Base-by-base conservation (phyloP, 805 yeast species). In the Myxozyma lipomycoides region DNA sequence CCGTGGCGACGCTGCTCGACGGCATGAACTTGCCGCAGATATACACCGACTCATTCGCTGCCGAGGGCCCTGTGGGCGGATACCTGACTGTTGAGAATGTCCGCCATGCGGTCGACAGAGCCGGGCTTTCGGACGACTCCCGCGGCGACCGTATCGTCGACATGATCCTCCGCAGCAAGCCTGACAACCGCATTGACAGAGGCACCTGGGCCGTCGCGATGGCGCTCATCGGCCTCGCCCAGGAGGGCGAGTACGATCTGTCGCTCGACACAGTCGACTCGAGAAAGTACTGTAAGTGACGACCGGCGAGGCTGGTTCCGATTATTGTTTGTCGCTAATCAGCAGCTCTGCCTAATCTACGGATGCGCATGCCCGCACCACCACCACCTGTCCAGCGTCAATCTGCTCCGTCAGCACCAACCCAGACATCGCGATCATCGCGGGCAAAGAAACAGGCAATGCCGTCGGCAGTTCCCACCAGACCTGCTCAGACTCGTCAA, bases 141-240 rank as follows among this genome's bases (percentile, higher is more conserved):
- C 9, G 40, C 19, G 57, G 48, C 18, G 58, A 48, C 19, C 48
- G 46, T 9, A 47, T 55, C 30, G 40, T 52, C 30, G 32, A 38
- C 24, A 36, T 52, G 22, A 22, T 55, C 35, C 38, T 53, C 12
- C 59, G 59, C 41, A 45, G 43, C n/a, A 55, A 55, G 51, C 55
- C 60, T 19, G 60, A 53, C 35, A 44, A 54, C 18, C 40, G 57
- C 10, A 48, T 66, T n/a, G 58, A 60, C 47, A 49, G 55, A 23
- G 62, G 62, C 42, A 43, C 58, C n/a, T 67, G 70, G 68, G 50
- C 64, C 43, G 62, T 59, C 19, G 67, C 63, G 6, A 50, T 67
- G 63, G 69, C 68, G 9, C 49, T 67, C 28, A 52, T 62, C 9
- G 68, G 66, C n/a, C 58, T 67, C n/a, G 64, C 65, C 10, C 70